Conservation (phyloP, 1,284 basidiomycete genomes). For the Cerioporus squamosus region DNA sequence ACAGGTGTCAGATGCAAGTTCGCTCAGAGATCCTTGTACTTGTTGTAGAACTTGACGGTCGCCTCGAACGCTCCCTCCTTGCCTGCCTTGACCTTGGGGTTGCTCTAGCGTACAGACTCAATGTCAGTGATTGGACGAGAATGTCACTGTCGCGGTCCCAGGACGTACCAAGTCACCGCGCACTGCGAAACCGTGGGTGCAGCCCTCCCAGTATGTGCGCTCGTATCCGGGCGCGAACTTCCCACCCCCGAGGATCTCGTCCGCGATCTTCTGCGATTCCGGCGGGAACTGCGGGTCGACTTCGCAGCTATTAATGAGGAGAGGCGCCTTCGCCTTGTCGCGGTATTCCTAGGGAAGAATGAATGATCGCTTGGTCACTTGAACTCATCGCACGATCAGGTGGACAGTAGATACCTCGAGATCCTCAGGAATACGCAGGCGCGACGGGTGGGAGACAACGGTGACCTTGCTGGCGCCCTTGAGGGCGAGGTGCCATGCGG, state of each 20-base stretch:
- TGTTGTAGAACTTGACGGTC: slow-evolving; percentile 40
- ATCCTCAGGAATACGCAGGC: slow-evolving; percentile 63
- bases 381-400: too few relatives aligned
- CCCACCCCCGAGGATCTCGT: slow-evolving; percentile 45
- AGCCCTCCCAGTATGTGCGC: slow-evolving; percentile 47
- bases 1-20: too few relatives aligned
- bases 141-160: too few relatives aligned
- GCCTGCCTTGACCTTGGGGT: slow-evolving; percentile 39
- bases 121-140: neutral
- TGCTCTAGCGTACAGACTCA: slow-evolving; percentile 33
- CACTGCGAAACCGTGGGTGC: slow-evolving; percentile 58
- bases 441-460: slow-evolving; percentile 70
- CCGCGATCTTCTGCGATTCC: slow-evolving; percentile 36
- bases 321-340: slow-evolving; percentile 37
- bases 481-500: slow-evolving; percentile 65
- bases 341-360: slow-evolving; percentile 32
- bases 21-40: slow-evolving; percentile 18
- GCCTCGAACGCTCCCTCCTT: slow-evolving; percentile 48
- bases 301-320: slow-evolving; percentile 50
- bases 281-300: slow-evolving; percentile 39
- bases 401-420: slow-evolving; percentile 48
- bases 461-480: slow-evolving; percentile 58
- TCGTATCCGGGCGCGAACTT: slow-evolving; percentile 44
- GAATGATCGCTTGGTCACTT: too few relatives aligned
- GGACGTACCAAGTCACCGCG: slow-evolving; percentile 37